Evolutionary conservation across 495 filamentous ascomycete genomes (phyloP).

Genomic region (Pseudoneurospora amorphoporcata): DNA sequence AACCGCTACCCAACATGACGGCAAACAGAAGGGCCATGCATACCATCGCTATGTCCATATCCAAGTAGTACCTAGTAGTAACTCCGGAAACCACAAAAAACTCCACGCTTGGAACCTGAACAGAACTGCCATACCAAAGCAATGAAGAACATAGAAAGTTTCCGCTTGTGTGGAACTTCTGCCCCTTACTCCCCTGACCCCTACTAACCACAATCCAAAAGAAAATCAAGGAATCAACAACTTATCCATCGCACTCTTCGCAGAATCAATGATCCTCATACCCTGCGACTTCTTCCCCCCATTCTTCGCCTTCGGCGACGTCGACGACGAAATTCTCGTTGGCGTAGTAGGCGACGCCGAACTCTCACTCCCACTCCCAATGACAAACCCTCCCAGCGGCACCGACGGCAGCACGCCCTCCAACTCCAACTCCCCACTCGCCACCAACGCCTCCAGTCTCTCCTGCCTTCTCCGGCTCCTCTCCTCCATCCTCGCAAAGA

Average conservation of each 20-base stretch:
- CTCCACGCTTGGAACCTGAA: neutral
- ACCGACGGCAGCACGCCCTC: neutral
- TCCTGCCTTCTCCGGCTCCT: constrained; percentile 30
- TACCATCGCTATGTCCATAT: neutral
- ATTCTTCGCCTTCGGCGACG: neutral
- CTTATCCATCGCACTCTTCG: constrained; percentile 36
- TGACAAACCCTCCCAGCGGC: neutral
- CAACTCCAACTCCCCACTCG: constrained; percentile 12
- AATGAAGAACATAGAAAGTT: neutral
- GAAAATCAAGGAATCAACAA: constrained; percentile 34
- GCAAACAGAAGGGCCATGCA: neutral
- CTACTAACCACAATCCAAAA: neutral
- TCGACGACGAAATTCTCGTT: neutral
- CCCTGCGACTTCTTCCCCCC: constrained; percentile 25
- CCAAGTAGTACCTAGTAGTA: neutral
- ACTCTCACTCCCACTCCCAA: neutral
- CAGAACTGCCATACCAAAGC: neutral
- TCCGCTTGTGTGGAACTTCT: neutral
- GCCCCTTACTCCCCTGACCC: neutral
- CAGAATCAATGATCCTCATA: constrained; percentile 37
- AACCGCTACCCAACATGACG: neutral
- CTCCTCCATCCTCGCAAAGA: constrained; percentile 40
- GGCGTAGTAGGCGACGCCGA: neutral
- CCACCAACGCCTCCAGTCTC: constrained; percentile 26
- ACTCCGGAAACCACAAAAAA: neutral